A percentile compares a stretch with the other conserved stretches of the same genome.
phyloP scores from a whole-genome alignment of 108 stramenopile genomes.

The Fragilaria crotonensis region DNA sequence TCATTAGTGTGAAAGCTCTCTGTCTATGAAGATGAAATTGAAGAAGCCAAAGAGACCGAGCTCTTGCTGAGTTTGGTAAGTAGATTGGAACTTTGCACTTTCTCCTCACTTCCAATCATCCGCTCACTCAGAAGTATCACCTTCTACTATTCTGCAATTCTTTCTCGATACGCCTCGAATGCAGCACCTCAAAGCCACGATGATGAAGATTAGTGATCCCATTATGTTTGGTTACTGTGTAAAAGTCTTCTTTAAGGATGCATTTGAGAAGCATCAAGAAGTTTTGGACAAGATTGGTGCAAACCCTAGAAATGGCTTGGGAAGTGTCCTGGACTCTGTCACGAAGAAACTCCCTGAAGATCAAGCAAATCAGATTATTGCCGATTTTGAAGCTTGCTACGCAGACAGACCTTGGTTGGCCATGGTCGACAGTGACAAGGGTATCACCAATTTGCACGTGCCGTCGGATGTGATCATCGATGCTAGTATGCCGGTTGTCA shows the following conservation, averaged over 20 bases:
- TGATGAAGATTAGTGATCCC: constrained; percentile 94
- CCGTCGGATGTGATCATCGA: constrained; percentile 86
- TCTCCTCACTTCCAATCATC: background rate
- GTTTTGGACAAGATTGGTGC: constrained; percentile 76
- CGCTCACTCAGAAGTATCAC: background rate
- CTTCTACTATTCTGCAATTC: background rate
- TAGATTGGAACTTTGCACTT: background rate
- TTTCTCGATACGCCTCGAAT: too few relatives aligned
- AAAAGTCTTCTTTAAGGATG: constrained; percentile 79
- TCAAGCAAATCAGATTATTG: constrained; percentile 50
- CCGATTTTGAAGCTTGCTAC: constrained; percentile 81
- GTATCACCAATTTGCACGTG: constrained; percentile 90
- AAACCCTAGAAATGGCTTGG: constrained; percentile 86
- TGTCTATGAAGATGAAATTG: constrained; percentile 72
- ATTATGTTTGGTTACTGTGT: constrained; percentile 92
- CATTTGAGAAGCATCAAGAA: constrained; percentile 82
- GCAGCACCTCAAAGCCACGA: constrained; percentile 87
- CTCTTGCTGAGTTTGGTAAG: constrained; percentile 50
- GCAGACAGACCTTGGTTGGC: constrained; percentile 84
- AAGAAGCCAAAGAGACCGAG: constrained; percentile 81
- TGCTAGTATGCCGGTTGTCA: constrained; percentile 88
- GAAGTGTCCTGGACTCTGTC: constrained; percentile 57
- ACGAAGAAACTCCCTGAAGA: constrained; percentile 43
- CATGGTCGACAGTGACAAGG: constrained; percentile 88
- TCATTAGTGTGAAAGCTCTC: constrained; percentile 58